Evolutionary conservation across 331 rosid species (phyloP), one percentile per base, ranked within the genome.

Genomic region (Malus hybrid): DNA sequence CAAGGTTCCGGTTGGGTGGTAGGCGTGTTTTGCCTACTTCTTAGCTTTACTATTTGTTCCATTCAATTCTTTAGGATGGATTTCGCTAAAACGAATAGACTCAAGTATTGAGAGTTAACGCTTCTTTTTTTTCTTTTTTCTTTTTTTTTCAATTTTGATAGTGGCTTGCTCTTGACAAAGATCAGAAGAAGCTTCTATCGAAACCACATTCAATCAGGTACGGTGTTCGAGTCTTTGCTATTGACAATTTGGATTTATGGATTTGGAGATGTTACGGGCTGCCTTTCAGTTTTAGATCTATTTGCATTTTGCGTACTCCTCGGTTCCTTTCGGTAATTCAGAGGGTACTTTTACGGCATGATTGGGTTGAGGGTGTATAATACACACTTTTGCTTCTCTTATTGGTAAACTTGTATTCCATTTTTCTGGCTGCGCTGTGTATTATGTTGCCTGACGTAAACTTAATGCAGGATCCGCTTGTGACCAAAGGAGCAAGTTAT

Each of bases 1-100:
- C 83, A 79, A 65, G 86, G 86, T 67, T 81, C 82, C 62, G 84
- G 88, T 64, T 81, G 83, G 86, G 82, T 85, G 77, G 84, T 81
- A 64, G 70, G 71, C 24, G 24, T 67, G 46, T 29, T 46, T 36
- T 59, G 33, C n/a, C 22, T 15, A 29, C 73, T 32, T 29, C 19
- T 6, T n/a, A 33, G 69, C 56, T 2, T 34, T 7, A 0, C 7
- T 33, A 13, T 62, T 7, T 32, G 32, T 13, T 34, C 27, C 24
- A 16, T 64, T 64, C 5, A 64, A 64, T 27, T 42, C 14, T 42
- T 42, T 42, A 42, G 48, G 48, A 42, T 20, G 33, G 12, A 62
- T 62, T 62, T 27, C 3, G 36, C 10, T 1, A 27, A 64, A 31
- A 6, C 19, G 24, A 64, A 10, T 31, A 24, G 24, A 60, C 55